phyloP scores from a whole-genome alignment of 2,329 filamentous ascomycete genomes.

The Colletotrichum sublineola region DNA sequence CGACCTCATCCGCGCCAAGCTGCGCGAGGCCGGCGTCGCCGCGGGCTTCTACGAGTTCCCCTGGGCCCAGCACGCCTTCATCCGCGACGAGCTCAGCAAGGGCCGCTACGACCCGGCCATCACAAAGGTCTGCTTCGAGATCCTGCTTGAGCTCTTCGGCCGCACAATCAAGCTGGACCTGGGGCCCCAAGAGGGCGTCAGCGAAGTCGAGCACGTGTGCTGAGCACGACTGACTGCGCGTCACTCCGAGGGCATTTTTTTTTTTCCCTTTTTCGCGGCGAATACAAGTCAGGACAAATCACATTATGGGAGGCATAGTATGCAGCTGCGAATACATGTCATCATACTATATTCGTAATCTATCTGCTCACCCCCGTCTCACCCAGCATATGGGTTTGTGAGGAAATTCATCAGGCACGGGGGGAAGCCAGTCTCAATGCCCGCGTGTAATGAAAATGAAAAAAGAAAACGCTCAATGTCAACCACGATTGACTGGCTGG shows the following conservation, averaged over 20 bases:
- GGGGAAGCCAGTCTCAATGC: constrained; percentile 39
- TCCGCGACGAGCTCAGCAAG: constrained; percentile 91
- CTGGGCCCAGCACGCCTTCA: constrained; percentile 97
- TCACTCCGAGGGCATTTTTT: background rate
- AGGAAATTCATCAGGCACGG: constrained; percentile 38
- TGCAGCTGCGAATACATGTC: constrained; percentile 37
- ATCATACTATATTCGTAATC: constrained; percentile 43
- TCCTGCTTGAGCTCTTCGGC: constrained; percentile 87
- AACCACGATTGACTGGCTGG: constrained; percentile 28
- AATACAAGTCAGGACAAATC: background rate
- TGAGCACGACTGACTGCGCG: constrained; percentile 52
- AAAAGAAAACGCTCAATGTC: constrained; percentile 8
- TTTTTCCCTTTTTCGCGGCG: background rate
- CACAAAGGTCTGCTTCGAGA: constrained; percentile 89
- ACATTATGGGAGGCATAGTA: constrained; percentile 43
- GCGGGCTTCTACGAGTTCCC: constrained; percentile 91
- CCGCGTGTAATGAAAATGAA: constrained; percentile 9
- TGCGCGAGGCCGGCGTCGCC: constrained; percentile 79
- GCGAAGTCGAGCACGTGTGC: constrained; percentile 80
- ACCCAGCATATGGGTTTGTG: constrained; percentile 19
- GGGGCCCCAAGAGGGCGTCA: constrained; percentile 73
- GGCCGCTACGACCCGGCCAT: constrained; percentile 93
- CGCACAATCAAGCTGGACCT: constrained; percentile 83
- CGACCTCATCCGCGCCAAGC: constrained; percentile 84
- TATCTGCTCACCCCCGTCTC: constrained; percentile 8